Evolutionary conservation across 371 early-diverging fungal species (phyloP).

Genomic region (Modicella reniformis): DNA sequence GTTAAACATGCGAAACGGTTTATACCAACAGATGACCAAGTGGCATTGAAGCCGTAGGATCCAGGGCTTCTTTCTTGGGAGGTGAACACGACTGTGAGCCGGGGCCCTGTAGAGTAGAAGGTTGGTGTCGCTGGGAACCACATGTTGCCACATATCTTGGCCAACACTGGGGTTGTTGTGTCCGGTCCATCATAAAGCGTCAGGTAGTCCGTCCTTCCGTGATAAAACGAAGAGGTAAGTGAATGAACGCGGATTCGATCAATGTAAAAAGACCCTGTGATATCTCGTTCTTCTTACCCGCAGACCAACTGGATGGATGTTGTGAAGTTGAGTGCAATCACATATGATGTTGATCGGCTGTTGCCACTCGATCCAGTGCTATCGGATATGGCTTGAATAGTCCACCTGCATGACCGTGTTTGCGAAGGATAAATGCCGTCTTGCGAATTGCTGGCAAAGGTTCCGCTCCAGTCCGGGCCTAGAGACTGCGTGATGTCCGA

Average conservation of each 20-base stretch:
- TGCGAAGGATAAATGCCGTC: constrained; percentile 38
- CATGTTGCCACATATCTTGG: constrained; percentile 43
- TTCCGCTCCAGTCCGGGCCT: constrained; percentile 42
- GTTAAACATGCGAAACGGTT: background rate
- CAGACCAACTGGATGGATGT: constrained; percentile 44
- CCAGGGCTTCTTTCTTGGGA: constrained; percentile 34
- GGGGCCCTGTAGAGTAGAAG: constrained; percentile 44
- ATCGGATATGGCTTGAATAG: constrained; percentile 21
- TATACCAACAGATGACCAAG: constrained; percentile 39
- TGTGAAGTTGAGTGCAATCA: constrained; percentile 41
- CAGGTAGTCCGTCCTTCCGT: constrained; percentile 50
- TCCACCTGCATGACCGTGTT: constrained; percentile 33
- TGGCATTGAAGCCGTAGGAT: constrained; percentile 40
- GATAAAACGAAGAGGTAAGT: background rate
- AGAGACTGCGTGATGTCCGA: constrained; percentile 15
- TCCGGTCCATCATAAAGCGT: constrained; percentile 51
- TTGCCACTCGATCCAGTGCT: background rate
- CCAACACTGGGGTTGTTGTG: constrained; percentile 26
- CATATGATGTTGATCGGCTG: constrained; percentile 12
- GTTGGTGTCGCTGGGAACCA: constrained; percentile 22
- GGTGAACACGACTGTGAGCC: constrained; percentile 45
- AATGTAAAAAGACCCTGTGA: background rate
- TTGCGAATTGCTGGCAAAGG: constrained; percentile 42
- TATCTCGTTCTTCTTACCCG: constrained; percentile 31
- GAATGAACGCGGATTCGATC: background rate